Evolutionary conservation across 2,329 filamentous ascomycete species (phyloP).

Genomic region (Fusarium cicatricum): DNA sequence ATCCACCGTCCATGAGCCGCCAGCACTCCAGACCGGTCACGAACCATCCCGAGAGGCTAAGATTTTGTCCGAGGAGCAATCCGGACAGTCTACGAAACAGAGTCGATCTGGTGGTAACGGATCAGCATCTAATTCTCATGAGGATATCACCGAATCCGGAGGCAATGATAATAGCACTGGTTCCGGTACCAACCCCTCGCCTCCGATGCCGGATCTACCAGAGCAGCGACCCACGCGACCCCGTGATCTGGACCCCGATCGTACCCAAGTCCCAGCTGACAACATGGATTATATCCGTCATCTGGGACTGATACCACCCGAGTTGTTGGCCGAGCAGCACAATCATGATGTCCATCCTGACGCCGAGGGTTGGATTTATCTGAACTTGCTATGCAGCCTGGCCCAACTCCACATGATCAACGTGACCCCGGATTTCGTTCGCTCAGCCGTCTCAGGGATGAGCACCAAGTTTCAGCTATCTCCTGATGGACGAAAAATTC

Average conservation of each 20-base stretch:
- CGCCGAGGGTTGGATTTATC: constrained; percentile 80
- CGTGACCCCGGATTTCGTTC: constrained; percentile 80
- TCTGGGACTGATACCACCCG: constrained; percentile 70
- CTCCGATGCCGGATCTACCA: constrained; percentile 52
- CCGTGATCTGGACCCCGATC: constrained; percentile 78
- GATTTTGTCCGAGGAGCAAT: constrained; percentile 52
- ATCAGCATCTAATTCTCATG: constrained; percentile 58
- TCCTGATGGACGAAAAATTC: constrained; percentile 77
- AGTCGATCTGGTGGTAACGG: constrained; percentile 53
- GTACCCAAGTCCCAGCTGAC: constrained; percentile 76
- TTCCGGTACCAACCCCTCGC: constrained; percentile 51
- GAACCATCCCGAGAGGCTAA: constrained; percentile 57
- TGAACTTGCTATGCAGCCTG: constrained; percentile 82
- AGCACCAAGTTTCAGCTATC: constrained; percentile 82
- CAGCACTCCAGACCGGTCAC: constrained; percentile 8
- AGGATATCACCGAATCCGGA: constrained; percentile 55
- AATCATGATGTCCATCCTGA: constrained; percentile 63
- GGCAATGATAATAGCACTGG: constrained; percentile 49
- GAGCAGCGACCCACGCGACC: constrained; percentile 82
- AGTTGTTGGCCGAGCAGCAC: constrained; percentile 56
- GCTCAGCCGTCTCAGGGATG: constrained; percentile 72
- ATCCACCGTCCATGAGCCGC: constrained; percentile 49
- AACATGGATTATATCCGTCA: constrained; percentile 84
- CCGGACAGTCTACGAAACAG: constrained; percentile 48
- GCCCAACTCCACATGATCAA: constrained; percentile 87